These are phyloP conservation scores for Penicillium lagena DNA, from an alignment of 495 filamentous ascomycete species.

Conservation along the genomic window DNA sequence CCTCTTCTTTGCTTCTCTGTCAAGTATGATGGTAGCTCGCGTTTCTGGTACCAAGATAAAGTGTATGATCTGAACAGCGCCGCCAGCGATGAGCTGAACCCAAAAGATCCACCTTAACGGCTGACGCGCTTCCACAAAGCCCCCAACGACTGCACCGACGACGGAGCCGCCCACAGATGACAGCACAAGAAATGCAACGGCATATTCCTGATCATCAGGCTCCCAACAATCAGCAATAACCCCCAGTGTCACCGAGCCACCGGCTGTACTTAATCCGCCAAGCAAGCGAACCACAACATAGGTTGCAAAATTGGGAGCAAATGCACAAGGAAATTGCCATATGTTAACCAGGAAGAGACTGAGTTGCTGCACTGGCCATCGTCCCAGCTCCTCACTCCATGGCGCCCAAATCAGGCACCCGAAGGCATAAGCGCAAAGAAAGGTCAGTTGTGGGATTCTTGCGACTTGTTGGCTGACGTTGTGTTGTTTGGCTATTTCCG, in stretches of 20 bases:
- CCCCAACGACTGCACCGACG: conserved; percentile 72
- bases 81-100: conserved; percentile 74
- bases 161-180: conserved; percentile 68
- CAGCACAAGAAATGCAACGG: conserved; percentile 66
- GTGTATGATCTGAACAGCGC: conserved; percentile 52
- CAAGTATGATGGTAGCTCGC: conserved; percentile 59
- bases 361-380: conserved; percentile 63
- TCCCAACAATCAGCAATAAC: conserved; percentile 75
- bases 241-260: conserved; percentile 72
- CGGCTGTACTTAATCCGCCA: conserved; percentile 53
- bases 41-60: conserved; percentile 61
- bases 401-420: conserved; percentile 79
- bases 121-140: conserved; percentile 44
- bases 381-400: conserved; percentile 71
- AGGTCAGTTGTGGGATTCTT: conserved; percentile 59
- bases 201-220: conserved; percentile 54
- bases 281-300: conserved; percentile 51
- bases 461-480: conserved; percentile 56
- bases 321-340: conserved; percentile 60
- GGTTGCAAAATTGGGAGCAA: conserved; percentile 62
- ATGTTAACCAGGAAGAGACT: conserved; percentile 67
- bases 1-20: conserved; percentile 56
- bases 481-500: conserved; percentile 53
- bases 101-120: conserved; percentile 58
- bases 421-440: conserved; percentile 67